Evolutionary conservation across 129 eudicot genomes (phyloP), one percentile per base, ranked within the genome.

Genomic region (Pulicaria dysenterica): DNA sequence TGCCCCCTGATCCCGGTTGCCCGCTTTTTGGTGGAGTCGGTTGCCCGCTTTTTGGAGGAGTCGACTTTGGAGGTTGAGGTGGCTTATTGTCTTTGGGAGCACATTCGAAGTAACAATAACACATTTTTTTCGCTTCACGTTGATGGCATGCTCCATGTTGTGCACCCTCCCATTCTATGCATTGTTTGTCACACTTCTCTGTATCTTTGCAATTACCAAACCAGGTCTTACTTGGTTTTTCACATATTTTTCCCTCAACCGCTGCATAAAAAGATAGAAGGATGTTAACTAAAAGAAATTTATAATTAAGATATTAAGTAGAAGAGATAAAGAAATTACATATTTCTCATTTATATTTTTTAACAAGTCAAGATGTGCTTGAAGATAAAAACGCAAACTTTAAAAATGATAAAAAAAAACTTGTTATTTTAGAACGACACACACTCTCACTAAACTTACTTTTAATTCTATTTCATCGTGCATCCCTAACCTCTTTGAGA

Each of bases 111-210:
- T 74, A 74, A 44, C 79, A 74, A 65, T 51, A 74, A 14, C 79
- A 74, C 73, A 74, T 74, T 64, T 51, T 8, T 53, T 41, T 42
- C 2, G 65, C 5, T 49, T 65, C 79, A 43, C 45, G 64, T 65
- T 53, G 38, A 24, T 64, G 73, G 41, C 79, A 74, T 13, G 65
- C 65, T 74, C 79, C 79, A 74, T 63, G 64, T 45, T 43, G 40
- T 51, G 72, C 79, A 6, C 19, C 65, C 5, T 74, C 79, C 79
- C 79, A 51, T 1, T 64, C 55, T 31, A 39, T 64, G 38, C 79
- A 74, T 3, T 47, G 38, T 7, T 42, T 8, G 46, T 74, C 65
- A 44, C 73, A 74, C 45, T 12, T 43, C 0, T 4, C 38, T 1
- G 65, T 24, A 3, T 63, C 54, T 5, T 6, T 19, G 57, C 79